phyloP scores from a whole-genome alignment of 768 basidiomycete genomes.

The Leccinum truebloodii region DNA sequence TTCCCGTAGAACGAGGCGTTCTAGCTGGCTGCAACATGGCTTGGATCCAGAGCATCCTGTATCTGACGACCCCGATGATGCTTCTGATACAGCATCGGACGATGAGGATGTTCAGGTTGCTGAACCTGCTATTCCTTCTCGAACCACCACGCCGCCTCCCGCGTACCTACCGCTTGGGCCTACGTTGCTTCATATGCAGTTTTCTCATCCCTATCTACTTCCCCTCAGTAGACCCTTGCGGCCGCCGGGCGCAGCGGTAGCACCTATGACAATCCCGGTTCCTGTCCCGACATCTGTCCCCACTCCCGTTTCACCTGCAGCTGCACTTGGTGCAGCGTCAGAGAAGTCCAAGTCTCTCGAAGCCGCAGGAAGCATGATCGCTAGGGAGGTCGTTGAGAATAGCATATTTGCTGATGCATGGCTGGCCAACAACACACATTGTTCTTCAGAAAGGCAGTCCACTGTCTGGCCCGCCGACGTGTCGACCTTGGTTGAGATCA shows the following conservation, averaged over 20 bases:
- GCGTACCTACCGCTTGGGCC: conserved; percentile 72
- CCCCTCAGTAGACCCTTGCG: conserved; percentile 60
- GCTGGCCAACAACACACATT: conserved; percentile 41
- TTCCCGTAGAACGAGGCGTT: conserved; percentile 35
- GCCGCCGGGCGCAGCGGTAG: conserved; percentile 54
- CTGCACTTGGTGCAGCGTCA: conserved; percentile 58
- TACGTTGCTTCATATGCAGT: conserved; percentile 63
- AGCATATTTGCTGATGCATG: conserved; percentile 67
- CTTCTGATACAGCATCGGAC: conserved; percentile 42
- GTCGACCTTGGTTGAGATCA: conserved; percentile 41
- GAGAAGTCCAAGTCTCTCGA: conserved; percentile 72
- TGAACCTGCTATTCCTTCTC: conserved; percentile 35
- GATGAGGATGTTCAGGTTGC: conserved; percentile 40
- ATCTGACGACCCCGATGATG: conserved; percentile 38
- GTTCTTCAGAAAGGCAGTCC: conserved; percentile 16
- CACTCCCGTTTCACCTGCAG: conserved; percentile 84
- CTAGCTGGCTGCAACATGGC: conserved; percentile 47
- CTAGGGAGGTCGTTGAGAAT: conserved; percentile 75
- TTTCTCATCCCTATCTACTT: conserved; percentile 64
- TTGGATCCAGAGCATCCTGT: conserved; percentile 45
- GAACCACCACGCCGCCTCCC: conserved; percentile 71
- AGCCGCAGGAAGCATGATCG: conserved; percentile 60
- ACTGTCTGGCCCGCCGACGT: conserved; percentile 65
- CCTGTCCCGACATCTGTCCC: conserved; percentile 58
- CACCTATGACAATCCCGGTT: conserved; percentile 44